Evolutionary conservation across 805 yeast species (phyloP).

Genomic region (Blastobotrys parvus): DNA sequence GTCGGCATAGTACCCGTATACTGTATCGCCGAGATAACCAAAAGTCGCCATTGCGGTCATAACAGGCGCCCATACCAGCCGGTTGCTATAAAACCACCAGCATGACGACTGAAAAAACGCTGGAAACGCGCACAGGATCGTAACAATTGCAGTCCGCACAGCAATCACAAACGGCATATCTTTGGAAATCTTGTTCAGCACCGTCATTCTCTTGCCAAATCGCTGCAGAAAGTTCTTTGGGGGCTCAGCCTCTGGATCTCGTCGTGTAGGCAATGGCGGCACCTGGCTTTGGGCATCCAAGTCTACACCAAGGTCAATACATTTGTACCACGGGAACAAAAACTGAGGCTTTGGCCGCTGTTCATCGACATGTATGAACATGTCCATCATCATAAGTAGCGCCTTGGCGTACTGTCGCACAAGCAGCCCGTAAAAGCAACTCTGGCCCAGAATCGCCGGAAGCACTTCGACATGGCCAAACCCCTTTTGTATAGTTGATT

Average conservation of each 20-base stretch:
- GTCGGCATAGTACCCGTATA: slow-evolving; percentile 22
- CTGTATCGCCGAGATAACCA: slow-evolving; percentile 27
- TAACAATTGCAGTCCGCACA: slow-evolving; percentile 20
- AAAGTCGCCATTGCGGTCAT: slow-evolving; percentile 22
- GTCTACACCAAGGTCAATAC: not conserved
- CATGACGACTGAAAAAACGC: slow-evolving; percentile 21
- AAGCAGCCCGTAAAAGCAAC: slow-evolving; percentile 15
- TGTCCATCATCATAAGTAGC: slow-evolving; percentile 4
- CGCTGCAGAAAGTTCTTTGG: slow-evolving; percentile 22
- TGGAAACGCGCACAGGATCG: slow-evolving; percentile 20
- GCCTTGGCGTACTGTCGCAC: slow-evolving; percentile 7
- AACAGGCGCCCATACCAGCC: slow-evolving; percentile 27
- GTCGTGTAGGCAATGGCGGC: slow-evolving; percentile 14
- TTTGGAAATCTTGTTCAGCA: slow-evolving; percentile 3
- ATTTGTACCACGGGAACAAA: slow-evolving; percentile 12
- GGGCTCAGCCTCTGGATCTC: slow-evolving; percentile 27
- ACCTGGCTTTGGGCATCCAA: not conserved
- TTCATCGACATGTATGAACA: slow-evolving; percentile 11
- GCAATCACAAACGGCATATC: slow-evolving; percentile 17
- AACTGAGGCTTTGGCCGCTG: slow-evolving; percentile 13
- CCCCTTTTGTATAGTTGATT: not conserved
- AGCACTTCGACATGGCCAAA: slow-evolving; percentile 1
- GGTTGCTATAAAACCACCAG: slow-evolving; percentile 16
- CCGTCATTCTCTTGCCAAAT: slow-evolving; percentile 14
- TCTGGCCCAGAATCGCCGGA: slow-evolving; percentile 11